Evolutionary conservation across 2,329 filamentous ascomycete genomes (phyloP).

Genomic region (Aspergillus phoenicis): DNA sequence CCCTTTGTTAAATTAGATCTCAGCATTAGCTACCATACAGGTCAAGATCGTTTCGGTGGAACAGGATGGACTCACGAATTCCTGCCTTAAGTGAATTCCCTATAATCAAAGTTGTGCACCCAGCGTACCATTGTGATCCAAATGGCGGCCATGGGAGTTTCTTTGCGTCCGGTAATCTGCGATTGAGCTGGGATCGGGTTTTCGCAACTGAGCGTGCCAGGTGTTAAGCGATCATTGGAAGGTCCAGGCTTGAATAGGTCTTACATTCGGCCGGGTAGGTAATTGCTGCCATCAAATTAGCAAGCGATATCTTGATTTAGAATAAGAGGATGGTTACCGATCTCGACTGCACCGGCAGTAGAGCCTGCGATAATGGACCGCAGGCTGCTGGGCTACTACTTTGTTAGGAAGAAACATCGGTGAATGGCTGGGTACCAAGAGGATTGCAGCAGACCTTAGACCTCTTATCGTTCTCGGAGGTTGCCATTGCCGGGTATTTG

Average conservation of each 20-base stretch:
- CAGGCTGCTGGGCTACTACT: constrained; percentile 69
- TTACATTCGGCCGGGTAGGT: constrained; percentile 93
- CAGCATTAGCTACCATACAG: not conserved
- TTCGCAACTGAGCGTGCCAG: constrained; percentile 70
- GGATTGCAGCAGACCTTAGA: constrained; percentile 36
- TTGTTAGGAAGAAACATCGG: constrained; percentile 35
- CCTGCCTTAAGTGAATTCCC: constrained; percentile 96
- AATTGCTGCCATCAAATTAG: constrained; percentile 62
- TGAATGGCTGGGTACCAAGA: not conserved
- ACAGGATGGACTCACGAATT: constrained; percentile 66
- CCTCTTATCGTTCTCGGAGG: constrained; percentile 39
- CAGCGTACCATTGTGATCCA: constrained; percentile 93
- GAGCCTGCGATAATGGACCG: constrained; percentile 91
- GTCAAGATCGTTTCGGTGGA: not conserved
- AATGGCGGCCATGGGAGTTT: constrained; percentile 96
- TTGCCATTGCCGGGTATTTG: constrained; percentile 32
- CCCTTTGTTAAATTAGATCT: constrained; percentile 49
- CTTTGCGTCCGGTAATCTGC: constrained; percentile 74
- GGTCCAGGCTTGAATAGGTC: constrained; percentile 27
- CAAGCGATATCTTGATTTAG: not conserved
- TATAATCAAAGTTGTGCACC: constrained; percentile 94
- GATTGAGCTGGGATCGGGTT: constrained; percentile 91
- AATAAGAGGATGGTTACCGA: constrained; percentile 59
- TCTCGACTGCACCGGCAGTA: constrained; percentile 92
- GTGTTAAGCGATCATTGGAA: constrained; percentile 14